Evolutionary conservation across 2,329 filamentous ascomycete genomes (phyloP), one percentile per base, ranked within the genome.

Genomic region (Fusarium sp.): DNA sequence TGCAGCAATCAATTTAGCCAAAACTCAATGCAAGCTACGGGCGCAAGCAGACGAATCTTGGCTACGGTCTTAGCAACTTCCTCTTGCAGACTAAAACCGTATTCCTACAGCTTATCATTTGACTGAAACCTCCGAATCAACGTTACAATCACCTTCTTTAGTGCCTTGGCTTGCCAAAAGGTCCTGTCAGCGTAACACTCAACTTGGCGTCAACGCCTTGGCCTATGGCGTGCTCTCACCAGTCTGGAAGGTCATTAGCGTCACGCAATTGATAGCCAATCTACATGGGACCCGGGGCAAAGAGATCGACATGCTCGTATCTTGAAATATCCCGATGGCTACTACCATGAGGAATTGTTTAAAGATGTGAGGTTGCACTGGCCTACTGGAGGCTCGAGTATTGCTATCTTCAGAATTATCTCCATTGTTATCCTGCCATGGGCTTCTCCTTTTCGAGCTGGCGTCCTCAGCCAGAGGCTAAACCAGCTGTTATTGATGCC

Each of bases 241-340:
- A 69, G 65, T 59, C 33, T 51, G 66, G 66, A 69, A 69, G 66
- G 65, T 69, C 44, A 6, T 21, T 56, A 56, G 33, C 42, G 31
- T 69, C 48, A 69, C 66, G 65, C 60, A 69, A 69, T 69, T 54
- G 31, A 45, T 8, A 42, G 33, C 59, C 66, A 69, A 51, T 57
- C 54, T 37, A 3, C 9, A 16, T 19, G 38, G 15, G 25, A 45
- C 23, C 19, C 3, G 25, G 45, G 19, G 15, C 12, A 0, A 37
- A 27, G 16, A 10, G 25, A 56, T 63, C 56, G 38, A 39, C 66
- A 46, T 14, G 7, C 44, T 63, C 19, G 18, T 41, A 46, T 12
- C 33, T 60, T 51, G 19, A 21, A 11, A 39, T 33, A 21, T 14
- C 25, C 37, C 6, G 4, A n/a, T 16, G 5, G 5, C 27, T 37